phyloP scores from a whole-genome alignment of 1,284 basidiomycete genomes.

The Microbotryum saponariae region DNA sequence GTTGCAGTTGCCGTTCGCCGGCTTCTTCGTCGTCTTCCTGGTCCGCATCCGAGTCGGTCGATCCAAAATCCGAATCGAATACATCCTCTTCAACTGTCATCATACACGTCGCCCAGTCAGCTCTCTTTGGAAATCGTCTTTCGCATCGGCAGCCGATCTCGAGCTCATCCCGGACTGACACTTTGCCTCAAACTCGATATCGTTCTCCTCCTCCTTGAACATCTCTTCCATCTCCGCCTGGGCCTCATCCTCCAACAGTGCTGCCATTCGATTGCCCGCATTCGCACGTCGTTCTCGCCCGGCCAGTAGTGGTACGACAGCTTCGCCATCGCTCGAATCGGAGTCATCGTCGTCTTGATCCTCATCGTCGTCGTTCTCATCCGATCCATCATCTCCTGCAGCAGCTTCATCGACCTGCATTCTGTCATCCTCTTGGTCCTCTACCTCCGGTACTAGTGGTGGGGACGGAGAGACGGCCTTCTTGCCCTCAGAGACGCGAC shows the following conservation, averaged over 20 bases:
- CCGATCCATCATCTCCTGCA: too few relatives aligned
- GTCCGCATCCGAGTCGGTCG: conserved; percentile 56
- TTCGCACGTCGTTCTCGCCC: conserved; percentile 16
- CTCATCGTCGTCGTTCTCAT: conserved; percentile 2
- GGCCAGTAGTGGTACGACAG: conserved; percentile 9
- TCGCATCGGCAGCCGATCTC: not conserved
- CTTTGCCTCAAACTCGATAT: conserved; percentile 58
- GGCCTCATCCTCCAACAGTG: conserved; percentile 31
- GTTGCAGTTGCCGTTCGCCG: conserved; percentile 51
- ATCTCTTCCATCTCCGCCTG: conserved; percentile 45
- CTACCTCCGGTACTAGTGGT: too few relatives aligned
- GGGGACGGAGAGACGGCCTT: too few relatives aligned
- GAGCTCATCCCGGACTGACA: conserved; percentile 45
- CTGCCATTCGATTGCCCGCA: conserved; percentile 32
- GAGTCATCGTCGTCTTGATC: conserved; percentile 1
- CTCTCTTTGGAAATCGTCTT: not conserved
- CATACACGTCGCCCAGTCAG: not conserved
- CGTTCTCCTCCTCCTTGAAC: conserved; percentile 57
- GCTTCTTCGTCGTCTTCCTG: conserved; percentile 50
- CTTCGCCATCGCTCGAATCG: conserved; percentile 18
- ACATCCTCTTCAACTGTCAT: conserved; percentile 62
- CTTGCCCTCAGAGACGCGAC: too few relatives aligned
- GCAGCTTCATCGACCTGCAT: too few relatives aligned
- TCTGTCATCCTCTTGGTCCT: too few relatives aligned
- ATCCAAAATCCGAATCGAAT: conserved; percentile 71